Evolutionary conservation across 441 rosid species (phyloP).

Genomic region (Euphorbia celastroides): DNA sequence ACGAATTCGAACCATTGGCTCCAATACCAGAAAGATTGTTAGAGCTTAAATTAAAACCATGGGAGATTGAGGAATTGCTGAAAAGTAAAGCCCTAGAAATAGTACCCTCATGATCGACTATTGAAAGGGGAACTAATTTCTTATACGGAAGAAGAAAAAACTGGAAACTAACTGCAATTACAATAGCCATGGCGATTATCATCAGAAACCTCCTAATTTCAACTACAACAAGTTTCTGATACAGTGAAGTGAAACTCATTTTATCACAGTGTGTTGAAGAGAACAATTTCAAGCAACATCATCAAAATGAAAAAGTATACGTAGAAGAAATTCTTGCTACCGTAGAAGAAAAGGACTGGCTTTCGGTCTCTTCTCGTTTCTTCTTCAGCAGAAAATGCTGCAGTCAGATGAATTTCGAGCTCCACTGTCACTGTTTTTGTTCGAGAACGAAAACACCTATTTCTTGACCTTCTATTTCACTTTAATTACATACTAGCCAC

Average conservation of each 20-base stretch:
- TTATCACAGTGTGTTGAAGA: constrained; percentile 2
- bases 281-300: neutral
- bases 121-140: constrained; percentile 18
- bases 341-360: neutral
- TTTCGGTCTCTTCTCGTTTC: neutral
- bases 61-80: constrained; percentile 20
- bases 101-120: constrained; percentile 25
- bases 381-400: neutral
- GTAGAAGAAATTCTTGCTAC: neutral
- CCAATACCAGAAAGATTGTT: constrained; percentile 16
- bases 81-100: constrained; percentile 2
- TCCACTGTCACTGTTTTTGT: neutral
- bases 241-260: constrained; percentile 32
- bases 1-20: constrained; percentile 20
- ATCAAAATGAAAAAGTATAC: neutral
- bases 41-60: constrained; percentile 18
- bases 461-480: neutral
- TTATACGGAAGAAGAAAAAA: constrained; percentile 37
- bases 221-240: constrained; percentile 29
- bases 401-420: neutral
- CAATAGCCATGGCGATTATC: constrained; percentile 30
- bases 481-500: constrained; percentile 4
- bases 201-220: constrained; percentile 43
- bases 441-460: neutral
- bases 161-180: constrained; percentile 38